phyloP scores from a whole-genome alignment of 2,329 filamentous ascomycete species.

The Ascochyta rabiei region DNA sequence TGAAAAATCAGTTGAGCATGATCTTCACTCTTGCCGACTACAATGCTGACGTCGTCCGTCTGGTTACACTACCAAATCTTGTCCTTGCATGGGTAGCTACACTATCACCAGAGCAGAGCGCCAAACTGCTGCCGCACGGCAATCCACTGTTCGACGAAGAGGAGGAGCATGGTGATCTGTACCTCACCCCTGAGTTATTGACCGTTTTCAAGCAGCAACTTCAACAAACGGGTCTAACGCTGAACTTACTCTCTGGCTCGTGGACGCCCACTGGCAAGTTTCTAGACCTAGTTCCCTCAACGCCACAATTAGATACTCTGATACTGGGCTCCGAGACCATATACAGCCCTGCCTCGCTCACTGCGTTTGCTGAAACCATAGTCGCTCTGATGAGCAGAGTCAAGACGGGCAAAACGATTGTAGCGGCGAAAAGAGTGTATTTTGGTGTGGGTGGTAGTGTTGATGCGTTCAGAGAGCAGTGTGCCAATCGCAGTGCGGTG shows the following conservation, averaged over 20 bases:
- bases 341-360: constrained; percentile 75
- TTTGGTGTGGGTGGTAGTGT: constrained; percentile 85
- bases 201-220: constrained; percentile 65
- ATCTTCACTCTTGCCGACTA: constrained; percentile 77
- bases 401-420: constrained; percentile 64
- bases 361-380: constrained; percentile 71
- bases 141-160: constrained; percentile 28
- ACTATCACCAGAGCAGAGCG: constrained; percentile 25
- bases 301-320: constrained; percentile 48
- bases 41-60: constrained; percentile 76
- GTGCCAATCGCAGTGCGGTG: constrained; percentile 50
- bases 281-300: constrained; percentile 60
- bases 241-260: constrained; percentile 75
- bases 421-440: constrained; percentile 80
- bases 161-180: constrained; percentile 61
- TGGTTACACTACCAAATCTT: constrained; percentile 81
- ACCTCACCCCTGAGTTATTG: constrained; percentile 65
- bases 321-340: constrained; percentile 82
- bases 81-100: constrained; percentile 66
- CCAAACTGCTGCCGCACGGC: constrained; percentile 20
- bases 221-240: constrained; percentile 54
- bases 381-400: constrained; percentile 62
- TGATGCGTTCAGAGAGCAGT: constrained; percentile 68
- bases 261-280: constrained; percentile 68
- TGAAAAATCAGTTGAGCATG: constrained; percentile 57